Percentiles rank a stretch among this genome's conserved stretches.
phyloP scores from a whole-genome alignment of 2,329 filamentous ascomycete species.

The Mycosphaerella arachidis region DNA sequence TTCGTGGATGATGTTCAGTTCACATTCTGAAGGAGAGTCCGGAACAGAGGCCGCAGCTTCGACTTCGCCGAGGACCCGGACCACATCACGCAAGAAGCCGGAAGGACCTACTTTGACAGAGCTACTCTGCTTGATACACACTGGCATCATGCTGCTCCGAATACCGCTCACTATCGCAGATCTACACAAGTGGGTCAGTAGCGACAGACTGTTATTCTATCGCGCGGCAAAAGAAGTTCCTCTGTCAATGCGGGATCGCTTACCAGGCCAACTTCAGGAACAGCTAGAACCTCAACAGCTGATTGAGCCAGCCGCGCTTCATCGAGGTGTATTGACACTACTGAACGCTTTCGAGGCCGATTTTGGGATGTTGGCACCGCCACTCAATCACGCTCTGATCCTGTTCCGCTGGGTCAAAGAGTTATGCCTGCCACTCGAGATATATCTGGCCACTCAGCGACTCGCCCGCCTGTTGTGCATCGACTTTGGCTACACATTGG shows the following conservation, averaged over 20 bases:
- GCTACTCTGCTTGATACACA: constrained; percentile 71
- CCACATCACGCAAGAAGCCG: constrained; percentile 36
- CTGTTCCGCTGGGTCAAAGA: constrained; percentile 66
- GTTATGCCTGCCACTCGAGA: constrained; percentile 69
- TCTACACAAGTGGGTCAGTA: constrained; percentile 61
- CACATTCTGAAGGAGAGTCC: constrained; percentile 50
- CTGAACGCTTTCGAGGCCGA: constrained; percentile 61
- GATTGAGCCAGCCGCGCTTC: constrained; percentile 55
- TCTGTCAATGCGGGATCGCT: constrained; percentile 58
- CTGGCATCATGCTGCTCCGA: constrained; percentile 69
- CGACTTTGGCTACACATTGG: constrained; percentile 50
- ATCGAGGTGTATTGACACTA: constrained; percentile 59
- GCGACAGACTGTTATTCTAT: constrained; percentile 67
- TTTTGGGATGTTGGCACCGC: constrained; percentile 67
- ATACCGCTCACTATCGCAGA: constrained; percentile 73
- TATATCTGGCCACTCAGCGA: constrained; percentile 56
- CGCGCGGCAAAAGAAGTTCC: constrained; percentile 58
- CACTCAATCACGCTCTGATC: constrained; percentile 65
- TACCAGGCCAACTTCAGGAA: constrained; percentile 59
- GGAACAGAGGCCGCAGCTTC: constrained; percentile 32
- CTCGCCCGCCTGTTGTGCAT: constrained; percentile 52
- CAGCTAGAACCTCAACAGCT: constrained; percentile 52
- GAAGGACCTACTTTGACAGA: constrained; percentile 65
- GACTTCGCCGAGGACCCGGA: constrained; percentile 32
- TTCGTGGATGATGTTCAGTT: constrained; percentile 53